These are phyloP conservation scores for Houttuynia cordata DNA, from an alignment of 164 flowering plant species.

Conservation along the genomic window DNA sequence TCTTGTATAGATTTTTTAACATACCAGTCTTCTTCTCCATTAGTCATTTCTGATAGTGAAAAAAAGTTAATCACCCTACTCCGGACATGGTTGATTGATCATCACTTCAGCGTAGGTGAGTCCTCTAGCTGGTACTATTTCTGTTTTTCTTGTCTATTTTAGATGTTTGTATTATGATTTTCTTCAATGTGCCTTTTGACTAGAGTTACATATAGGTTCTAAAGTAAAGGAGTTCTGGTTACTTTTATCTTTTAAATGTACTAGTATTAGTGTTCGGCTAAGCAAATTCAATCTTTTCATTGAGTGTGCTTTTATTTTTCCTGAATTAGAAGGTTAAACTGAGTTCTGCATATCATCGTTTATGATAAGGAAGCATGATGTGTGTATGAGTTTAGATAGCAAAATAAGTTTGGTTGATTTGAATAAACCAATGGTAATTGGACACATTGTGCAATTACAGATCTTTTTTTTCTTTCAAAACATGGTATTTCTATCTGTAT, in stretches of 20 bases:
- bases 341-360: too few relatives aligned
- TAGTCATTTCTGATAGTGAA: conserved; percentile 26
- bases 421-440: neutral
- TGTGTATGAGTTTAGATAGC: too few relatives aligned
- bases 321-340: neutral
- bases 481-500: too few relatives aligned
- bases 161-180: neutral
- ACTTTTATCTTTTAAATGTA: neutral
- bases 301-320: too few relatives aligned
- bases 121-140: neutral
- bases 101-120: conserved; percentile 38
- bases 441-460: neutral
- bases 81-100: conserved; percentile 34
- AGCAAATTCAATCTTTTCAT: too few relatives aligned
- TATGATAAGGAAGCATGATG: neutral
- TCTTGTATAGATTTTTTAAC: conserved; percentile 29
- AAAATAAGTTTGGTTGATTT: too few relatives aligned
- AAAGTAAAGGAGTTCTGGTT: neutral
- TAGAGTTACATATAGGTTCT: neutral
- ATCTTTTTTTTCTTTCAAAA: neutral
- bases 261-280: too few relatives aligned
- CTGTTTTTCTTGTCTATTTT: neutral
- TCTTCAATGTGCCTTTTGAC: neutral
- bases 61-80: conserved; percentile 28
- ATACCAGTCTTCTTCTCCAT: conserved; percentile 50